Percentiles rank a stretch among this genome's conserved stretches.
Evolutionary conservation across 495 filamentous ascomycete genomes (phyloP).

Genomic region (Lophiotrema nucula): DNA sequence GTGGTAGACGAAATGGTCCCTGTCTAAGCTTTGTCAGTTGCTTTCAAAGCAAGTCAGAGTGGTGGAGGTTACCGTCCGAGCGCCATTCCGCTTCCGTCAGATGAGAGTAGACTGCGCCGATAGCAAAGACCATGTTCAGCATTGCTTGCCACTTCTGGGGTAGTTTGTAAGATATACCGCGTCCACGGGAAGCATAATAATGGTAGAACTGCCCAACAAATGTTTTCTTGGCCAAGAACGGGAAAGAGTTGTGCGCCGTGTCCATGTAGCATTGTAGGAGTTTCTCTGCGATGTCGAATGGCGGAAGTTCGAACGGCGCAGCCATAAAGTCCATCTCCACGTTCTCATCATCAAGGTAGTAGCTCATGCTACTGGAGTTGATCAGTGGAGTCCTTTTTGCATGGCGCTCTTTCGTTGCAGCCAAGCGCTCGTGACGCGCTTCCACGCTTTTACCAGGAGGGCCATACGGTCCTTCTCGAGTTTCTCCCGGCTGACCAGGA

Average conservation of each 20-base stretch:
- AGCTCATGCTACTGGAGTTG: slow-evolving; percentile 39
- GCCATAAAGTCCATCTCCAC: slow-evolving; percentile 44
- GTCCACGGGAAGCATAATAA: slow-evolving; percentile 41
- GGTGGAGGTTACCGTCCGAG: slow-evolving; percentile 30
- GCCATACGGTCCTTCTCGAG: slow-evolving; percentile 15
- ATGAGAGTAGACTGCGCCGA: slow-evolving; percentile 54
- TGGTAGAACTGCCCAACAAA: slow-evolving; percentile 53
- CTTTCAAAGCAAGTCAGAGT: too few relatives aligned
- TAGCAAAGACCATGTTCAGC: slow-evolving; percentile 64
- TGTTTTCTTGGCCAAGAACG: slow-evolving; percentile 55
- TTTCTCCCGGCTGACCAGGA: not conserved
- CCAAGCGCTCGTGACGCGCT: slow-evolving; percentile 22
- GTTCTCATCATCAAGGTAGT: slow-evolving; percentile 56
- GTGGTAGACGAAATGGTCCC: slow-evolving; percentile 58
- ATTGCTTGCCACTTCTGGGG: slow-evolving; percentile 53
- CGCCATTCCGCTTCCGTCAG: slow-evolving; percentile 47
- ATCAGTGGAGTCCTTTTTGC: not conserved
- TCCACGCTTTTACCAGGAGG: slow-evolving; percentile 17
- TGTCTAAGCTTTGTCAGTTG: slow-evolving; percentile 38
- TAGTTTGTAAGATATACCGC: slow-evolving; percentile 35
- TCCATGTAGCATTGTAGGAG: slow-evolving; percentile 59
- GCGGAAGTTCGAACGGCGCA: slow-evolving; percentile 53
- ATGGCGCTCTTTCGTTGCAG: slow-evolving; percentile 34
- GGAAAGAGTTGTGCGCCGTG: slow-evolving; percentile 60
- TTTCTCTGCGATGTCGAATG: slow-evolving; percentile 50